phyloP scores from a whole-genome alignment of 768 basidiomycete species.

The Mycena haematopus region DNA sequence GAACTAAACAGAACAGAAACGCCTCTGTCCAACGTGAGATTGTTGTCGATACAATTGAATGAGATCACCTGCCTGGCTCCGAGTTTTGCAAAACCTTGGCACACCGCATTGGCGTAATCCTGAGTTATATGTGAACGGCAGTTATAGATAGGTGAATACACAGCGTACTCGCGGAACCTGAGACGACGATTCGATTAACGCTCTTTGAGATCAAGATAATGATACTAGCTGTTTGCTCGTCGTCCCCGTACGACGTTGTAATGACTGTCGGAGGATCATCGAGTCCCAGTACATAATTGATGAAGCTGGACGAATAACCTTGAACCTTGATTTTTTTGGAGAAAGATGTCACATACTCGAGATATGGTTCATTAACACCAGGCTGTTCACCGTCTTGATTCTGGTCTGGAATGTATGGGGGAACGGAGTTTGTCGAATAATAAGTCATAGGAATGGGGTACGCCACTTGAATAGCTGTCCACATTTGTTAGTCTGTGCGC shows the following conservation, averaged over 20 bases:
- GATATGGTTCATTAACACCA: conserved; percentile 48
- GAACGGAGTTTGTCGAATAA: conserved; percentile 50
- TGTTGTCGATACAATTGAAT: too few species aligned
- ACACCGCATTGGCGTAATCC: conserved; percentile 47
- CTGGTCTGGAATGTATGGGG: conserved; percentile 48
- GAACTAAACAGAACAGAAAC: conserved; percentile 46
- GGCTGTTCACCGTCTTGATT: conserved; percentile 29
- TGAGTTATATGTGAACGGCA: conserved; percentile 36
- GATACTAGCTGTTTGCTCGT: conserved; percentile 27
- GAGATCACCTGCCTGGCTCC: conserved; percentile 41
- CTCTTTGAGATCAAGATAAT: not conserved
- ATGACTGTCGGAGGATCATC: conserved; percentile 44
- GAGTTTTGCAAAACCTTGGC: conserved; percentile 50
- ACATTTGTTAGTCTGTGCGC: not conserved
- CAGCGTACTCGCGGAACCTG: conserved; percentile 18
- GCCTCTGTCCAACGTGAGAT: conserved; percentile 31
- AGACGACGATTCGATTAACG: not conserved
- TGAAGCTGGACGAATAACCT: conserved; percentile 34
- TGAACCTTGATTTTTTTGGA: not conserved
- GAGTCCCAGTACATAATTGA: conserved; percentile 41
- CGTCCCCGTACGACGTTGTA: conserved; percentile 49
- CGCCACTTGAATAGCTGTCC: conserved; percentile 46
- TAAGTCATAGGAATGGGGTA: conserved; percentile 52
- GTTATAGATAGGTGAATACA: not conserved
- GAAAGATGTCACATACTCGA: conserved; percentile 33